Conservation (phyloP, 805 yeast genomes). For the Saturnispora halmiae region DNA sequence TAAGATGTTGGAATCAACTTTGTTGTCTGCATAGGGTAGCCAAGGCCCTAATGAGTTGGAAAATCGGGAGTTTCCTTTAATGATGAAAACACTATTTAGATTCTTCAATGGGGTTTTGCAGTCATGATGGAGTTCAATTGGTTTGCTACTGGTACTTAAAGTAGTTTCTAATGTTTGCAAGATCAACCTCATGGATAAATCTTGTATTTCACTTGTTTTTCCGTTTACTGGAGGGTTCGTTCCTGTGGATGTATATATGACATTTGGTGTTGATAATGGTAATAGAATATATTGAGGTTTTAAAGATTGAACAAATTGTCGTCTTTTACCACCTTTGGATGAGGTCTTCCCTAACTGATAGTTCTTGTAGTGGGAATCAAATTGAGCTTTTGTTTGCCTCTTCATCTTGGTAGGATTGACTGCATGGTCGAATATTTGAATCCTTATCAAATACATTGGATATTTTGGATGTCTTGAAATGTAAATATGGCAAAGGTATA, state of each 20-base stretch:
- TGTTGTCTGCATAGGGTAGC: conserved; percentile 62
- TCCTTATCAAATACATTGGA: conserved; percentile 51
- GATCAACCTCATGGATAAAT: conserved; percentile 42
- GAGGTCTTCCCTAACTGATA: conserved; percentile 6
- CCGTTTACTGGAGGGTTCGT: neutral
- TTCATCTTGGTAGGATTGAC: conserved; percentile 12
- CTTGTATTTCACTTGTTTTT: conserved; percentile 25
- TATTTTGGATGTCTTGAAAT: conserved; percentile 55
- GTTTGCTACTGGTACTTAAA: conserved; percentile 20
- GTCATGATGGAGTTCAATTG: conserved; percentile 32
- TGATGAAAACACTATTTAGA: conserved; percentile 45
- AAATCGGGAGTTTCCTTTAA: conserved; percentile 55
- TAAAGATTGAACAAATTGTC: conserved; percentile 30
- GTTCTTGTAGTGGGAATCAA: conserved; percentile 10
- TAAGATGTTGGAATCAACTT: conserved; percentile 58
- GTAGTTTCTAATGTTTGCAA: conserved; percentile 49
- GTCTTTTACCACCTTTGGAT: conserved; percentile 10
- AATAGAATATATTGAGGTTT: conserved; percentile 58
- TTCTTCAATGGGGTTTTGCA: conserved; percentile 35
- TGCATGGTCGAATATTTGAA: conserved; percentile 56
- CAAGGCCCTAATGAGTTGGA: conserved; percentile 60
- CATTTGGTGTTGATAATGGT: conserved; percentile 47
- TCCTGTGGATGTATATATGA: neutral
- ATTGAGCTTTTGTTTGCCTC: conserved; percentile 7
- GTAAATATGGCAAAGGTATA: conserved; percentile 58